A percentile compares a stretch with the other conserved stretches of the same genome.
Conservation (phyloP, 352 stramenopile species). For the Pythium brassicae region DNA sequence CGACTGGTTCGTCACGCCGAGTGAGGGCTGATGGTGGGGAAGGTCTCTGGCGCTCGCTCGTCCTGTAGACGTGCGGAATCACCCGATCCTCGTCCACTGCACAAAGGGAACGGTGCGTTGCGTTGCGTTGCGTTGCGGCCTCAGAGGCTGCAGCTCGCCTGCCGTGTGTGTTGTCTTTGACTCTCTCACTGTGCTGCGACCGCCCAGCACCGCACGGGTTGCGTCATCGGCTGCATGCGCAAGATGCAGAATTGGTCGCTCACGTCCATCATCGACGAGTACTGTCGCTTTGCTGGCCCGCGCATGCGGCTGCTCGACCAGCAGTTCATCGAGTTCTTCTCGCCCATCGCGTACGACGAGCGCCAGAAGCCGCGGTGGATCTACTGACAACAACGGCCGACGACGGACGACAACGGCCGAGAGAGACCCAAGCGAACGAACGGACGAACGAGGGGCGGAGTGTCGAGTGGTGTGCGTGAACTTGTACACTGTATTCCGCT, state of each 20-base stretch:
- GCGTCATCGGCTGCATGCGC: conserved; percentile 82
- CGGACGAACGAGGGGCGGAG: no score
- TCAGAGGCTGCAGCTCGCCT: no score
- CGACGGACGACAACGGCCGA: no score
- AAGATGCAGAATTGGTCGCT: conserved; percentile 88
- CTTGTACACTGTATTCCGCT: no score
- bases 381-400: conserved; percentile 18
- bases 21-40: no score
- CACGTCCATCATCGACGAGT: conserved; percentile 86
- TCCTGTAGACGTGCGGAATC: conserved; percentile 81
- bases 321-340: conserved; percentile 90
- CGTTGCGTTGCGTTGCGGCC: no score
- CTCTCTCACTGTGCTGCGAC: not conserved
- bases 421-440: not conserved
- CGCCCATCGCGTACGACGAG: conserved; percentile 76
- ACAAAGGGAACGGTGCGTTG: conserved; percentile 79
- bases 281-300: conserved; percentile 79
- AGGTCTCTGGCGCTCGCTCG: no score
- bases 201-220: conserved; percentile 70
- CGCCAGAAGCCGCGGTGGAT: conserved; percentile 76
- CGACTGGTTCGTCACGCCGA: no score
- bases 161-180: conserved; percentile 1
- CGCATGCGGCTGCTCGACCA: conserved; percentile 84
- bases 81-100: conserved; percentile 85
- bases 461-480: no score